Base-by-base conservation (phyloP, 257 asterid species). In the Verbena officinalis region DNA sequence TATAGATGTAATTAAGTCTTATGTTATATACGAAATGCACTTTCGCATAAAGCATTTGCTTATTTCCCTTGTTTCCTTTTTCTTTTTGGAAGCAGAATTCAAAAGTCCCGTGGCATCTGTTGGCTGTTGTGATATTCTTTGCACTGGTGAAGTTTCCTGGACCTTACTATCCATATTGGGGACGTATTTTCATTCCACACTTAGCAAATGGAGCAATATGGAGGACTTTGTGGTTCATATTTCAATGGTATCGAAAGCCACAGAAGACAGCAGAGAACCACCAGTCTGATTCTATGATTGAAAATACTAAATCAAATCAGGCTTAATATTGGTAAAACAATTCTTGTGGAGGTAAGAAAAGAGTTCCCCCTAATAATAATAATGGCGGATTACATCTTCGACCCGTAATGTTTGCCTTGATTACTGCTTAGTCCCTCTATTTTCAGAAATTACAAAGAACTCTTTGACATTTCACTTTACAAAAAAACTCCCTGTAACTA, bases 101-200 rank as follows among this genome's bases (percentile, higher is more conserved):
- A n/a, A 77, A 84, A 64, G 88, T 85, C 62, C 97, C 97, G 1
- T 92, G 98, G 96, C 98, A 92, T 82, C 82, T 89, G 68, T 74
- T 92, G 64, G 77, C 72, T 52, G 44, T 85, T 57, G 64, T 72
- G 15, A 44, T 77, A 59, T 81, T 87, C 65, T 92, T 85, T 74
- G 77, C 88, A 4, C 30, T 92, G 78, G 77, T 92, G 68, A 92
- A 92, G 75, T 64, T 82, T 72, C 90, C 94, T 1, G 98, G 98
- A 19, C 98, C 98, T 19, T 89, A 85, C 79, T 92, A 92, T 75
- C 95, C 96, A 36, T 89, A 89, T 44, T 92, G 96, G 96, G 98
- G 98, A 14, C 93, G 98, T 22, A 70, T 92, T 60, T 73, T 92
- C 53, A 80, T 92, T 60, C 98, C 98, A 9, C 96, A 89, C 75